Percentiles rank a stretch among this genome's conserved stretches.
Conservation (phyloP, 139 green algal genomes). For the Pleodorina starrii region DNA sequence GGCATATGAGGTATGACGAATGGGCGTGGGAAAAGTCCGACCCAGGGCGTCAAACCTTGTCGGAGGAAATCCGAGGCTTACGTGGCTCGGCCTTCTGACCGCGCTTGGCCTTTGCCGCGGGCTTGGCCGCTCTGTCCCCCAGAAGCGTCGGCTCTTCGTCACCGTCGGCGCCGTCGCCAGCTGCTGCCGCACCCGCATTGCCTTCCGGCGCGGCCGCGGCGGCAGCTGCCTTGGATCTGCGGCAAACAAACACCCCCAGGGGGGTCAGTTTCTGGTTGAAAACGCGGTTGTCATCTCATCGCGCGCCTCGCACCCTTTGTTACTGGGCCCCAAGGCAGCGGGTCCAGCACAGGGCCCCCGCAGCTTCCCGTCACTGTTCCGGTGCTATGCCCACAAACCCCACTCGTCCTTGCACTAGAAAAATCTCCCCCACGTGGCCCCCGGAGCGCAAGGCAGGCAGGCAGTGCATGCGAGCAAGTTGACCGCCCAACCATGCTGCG, state of each 20-base stretch:
- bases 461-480: not conserved
- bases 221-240: not conserved
- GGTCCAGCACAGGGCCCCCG: not conserved
- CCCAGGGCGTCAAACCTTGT: no score
- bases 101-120: not conserved
- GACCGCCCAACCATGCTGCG: no score
- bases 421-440: not conserved
- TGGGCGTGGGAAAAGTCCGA: no score
- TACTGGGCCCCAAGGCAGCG: not conserved
- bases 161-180: not conserved
- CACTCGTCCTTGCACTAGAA: not conserved
- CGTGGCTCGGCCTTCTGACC: slow-evolving; percentile 9
- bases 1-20: not conserved
- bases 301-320: no score
- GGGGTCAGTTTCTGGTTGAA: not conserved
- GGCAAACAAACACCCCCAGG: not conserved
- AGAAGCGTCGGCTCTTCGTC: not conserved
- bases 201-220: not conserved
- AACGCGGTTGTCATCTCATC: no score
- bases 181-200: not conserved
- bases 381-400: not conserved
- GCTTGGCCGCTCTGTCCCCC: not conserved
- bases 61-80: not conserved
- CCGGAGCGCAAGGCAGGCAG: not conserved
- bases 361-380: not conserved